Conservation (phyloP, 1,284 basidiomycete genomes). For the Pyrrhoderma noxium region DNA sequence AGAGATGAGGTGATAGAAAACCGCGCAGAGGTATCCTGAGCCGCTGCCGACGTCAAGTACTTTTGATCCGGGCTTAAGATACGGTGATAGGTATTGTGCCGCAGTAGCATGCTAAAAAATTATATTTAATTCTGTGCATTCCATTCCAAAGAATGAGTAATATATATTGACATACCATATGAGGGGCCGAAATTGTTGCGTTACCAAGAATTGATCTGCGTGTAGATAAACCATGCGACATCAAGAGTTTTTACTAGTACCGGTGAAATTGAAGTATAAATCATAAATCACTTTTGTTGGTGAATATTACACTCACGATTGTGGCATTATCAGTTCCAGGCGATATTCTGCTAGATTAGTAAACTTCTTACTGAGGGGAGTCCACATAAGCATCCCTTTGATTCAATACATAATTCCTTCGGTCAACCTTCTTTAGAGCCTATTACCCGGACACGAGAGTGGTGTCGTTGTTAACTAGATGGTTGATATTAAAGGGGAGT, state of each 20-base stretch:
- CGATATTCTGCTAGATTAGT: background rate
- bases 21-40: conserved; percentile 71
- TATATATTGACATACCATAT: conserved; percentile 53
- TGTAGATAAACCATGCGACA: background rate
- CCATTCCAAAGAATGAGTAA: background rate
- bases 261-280: background rate
- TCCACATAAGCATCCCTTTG: conserved; percentile 64
- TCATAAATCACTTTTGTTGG: background rate
- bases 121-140: background rate
- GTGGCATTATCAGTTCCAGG: too few species aligned
- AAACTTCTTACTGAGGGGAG: conserved; percentile 57
- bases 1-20: conserved; percentile 68
- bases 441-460: conserved; percentile 24
- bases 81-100: conserved; percentile 62
- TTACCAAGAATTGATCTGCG: conserved; percentile 65
- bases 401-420: conserved; percentile 62
- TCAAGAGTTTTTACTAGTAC: background rate
- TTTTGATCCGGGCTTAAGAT: conserved; percentile 58
- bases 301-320: too few species aligned
- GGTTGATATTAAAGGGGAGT: background rate
- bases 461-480: conserved; percentile 2
- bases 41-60: conserved; percentile 82
- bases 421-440: conserved; percentile 71
- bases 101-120: conserved; percentile 71
- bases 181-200: conserved; percentile 87